phyloP scores from a whole-genome alignment of 495 filamentous ascomycete genomes.

The Cairneyella variabilis region DNA sequence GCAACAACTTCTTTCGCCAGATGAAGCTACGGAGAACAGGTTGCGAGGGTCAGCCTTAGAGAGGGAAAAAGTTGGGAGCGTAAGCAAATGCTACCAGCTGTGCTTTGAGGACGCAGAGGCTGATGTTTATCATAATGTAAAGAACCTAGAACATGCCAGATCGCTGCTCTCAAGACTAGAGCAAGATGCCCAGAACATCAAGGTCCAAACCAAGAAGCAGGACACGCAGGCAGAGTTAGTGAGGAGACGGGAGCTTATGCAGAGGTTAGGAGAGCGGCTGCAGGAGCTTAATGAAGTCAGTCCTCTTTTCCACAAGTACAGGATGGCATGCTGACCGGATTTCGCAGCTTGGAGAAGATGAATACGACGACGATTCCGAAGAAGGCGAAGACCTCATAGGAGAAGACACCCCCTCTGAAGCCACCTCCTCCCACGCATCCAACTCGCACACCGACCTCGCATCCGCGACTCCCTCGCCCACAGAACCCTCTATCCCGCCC shows the following conservation, averaged over 20 bases:
- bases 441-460: constrained; percentile 12
- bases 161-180: constrained; percentile 73
- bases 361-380: constrained; percentile 33
- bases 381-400: constrained; percentile 49
- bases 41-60: constrained; percentile 65
- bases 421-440: constrained; percentile 20
- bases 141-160: constrained; percentile 82
- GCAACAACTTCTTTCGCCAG: constrained; percentile 64
- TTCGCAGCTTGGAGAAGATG: constrained; percentile 10
- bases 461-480: constrained; percentile 13
- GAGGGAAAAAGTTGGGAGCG: constrained; percentile 60
- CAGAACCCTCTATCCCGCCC: constrained; percentile 6
- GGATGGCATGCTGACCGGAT: constrained; percentile 1
- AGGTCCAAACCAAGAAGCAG: constrained; percentile 60
- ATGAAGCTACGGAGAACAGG: constrained; percentile 50
- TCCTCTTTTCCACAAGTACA: background rate
- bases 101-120: too few relatives aligned
- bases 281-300: constrained; percentile 56
- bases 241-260: constrained; percentile 55
- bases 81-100: too few relatives aligned
- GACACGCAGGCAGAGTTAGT: constrained; percentile 64
- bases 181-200: constrained; percentile 62
- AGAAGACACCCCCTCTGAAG: constrained; percentile 34
- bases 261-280: constrained; percentile 57
- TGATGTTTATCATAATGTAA: too few relatives aligned